These are phyloP conservation scores for Pterulicium gracile DNA, from an alignment of 1,284 basidiomycete species.

Conservation along the genomic window DNA sequence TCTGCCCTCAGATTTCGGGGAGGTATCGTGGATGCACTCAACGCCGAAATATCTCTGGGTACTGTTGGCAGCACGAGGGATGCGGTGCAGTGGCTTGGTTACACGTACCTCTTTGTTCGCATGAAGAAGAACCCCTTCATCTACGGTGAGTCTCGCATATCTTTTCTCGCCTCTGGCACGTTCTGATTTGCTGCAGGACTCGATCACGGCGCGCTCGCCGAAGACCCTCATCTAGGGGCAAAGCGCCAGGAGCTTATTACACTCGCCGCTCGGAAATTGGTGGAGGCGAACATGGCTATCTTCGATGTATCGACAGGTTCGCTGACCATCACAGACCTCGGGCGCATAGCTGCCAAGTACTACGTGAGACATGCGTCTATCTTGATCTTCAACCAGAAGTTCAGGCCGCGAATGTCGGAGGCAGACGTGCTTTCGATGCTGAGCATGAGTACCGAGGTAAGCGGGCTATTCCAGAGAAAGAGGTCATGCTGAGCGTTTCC, in stretches of 20 bases:
- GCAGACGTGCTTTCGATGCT: slow-evolving; percentile 87
- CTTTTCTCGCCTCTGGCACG: neutral
- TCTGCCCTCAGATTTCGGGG: slow-evolving; percentile 65
- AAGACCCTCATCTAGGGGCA: slow-evolving; percentile 73
- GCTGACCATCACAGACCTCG: slow-evolving; percentile 78
- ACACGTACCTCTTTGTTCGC: slow-evolving; percentile 94
- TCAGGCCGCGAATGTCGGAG: slow-evolving; percentile 84
- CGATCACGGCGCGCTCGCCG: slow-evolving; percentile 53
- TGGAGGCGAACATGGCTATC: slow-evolving; percentile 77
- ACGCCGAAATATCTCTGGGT: slow-evolving; percentile 92
- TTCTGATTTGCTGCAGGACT: slow-evolving; percentile 47
- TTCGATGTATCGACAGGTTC: slow-evolving; percentile 55
- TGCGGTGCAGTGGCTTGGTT: slow-evolving; percentile 92
- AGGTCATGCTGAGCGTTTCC: slow-evolving; percentile 4
- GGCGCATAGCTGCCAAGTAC: slow-evolving; percentile 93
- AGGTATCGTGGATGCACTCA: slow-evolving; percentile 88
- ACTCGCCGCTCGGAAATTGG: slow-evolving; percentile 62
- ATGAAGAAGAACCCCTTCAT: slow-evolving; percentile 90
- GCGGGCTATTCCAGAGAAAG: slow-evolving; percentile 9
- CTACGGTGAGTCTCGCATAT: slow-evolving; percentile 56
- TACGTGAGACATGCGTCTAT: slow-evolving; percentile 87
- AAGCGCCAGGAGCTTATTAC: slow-evolving; percentile 70
- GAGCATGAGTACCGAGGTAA: slow-evolving; percentile 83
- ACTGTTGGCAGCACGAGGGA: slow-evolving; percentile 86
- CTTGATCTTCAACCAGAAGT: slow-evolving; percentile 80